Base-by-base conservation (phyloP, 305 asterid species). In the Ajuga reptans region DNA sequence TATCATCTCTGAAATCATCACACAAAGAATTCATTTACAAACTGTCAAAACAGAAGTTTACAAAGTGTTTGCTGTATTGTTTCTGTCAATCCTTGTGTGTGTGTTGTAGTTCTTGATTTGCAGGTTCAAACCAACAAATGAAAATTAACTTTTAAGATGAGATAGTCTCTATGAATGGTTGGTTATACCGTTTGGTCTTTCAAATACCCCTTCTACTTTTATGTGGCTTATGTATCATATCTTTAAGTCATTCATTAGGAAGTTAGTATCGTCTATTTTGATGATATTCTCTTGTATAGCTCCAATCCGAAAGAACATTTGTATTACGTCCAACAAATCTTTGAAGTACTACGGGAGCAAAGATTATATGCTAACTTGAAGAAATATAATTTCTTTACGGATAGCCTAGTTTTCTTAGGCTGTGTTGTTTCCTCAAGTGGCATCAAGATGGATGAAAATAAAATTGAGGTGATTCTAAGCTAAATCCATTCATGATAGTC, bases 191-290 rank as follows among this genome's bases (percentile, higher is more conserved):
- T 69, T 74, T 17, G 2, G 31, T 27, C 31, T 27, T 27, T 27
- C 31, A 27, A 27, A 64, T 49, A 36, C 74, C 0, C 72, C 77
- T 4, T 33, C 33, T 9, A 51, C 55, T 5, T 77, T 77, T 31
- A 72, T 77, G 57, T 18, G 59, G 1, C 47, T 72, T 1, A 73
- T 77, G 76, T 52, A 71, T 60, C 69, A 79, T 15, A 24, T 68
- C 0, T 17, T 75, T n/a, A 31, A 17, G 0, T 47, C 71, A 6
- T 63, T 72, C 16, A 61, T 72, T 62, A 73, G 78, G 5, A 37
- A 50, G 9, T 71, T 72, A 61, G 55, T 18, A 59, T 74, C 1
- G 63, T 59, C 3, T 75, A 74, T 41, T 75, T 79, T 37, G 72
- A 71, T 11, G 73, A 69, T 31, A 78, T 69, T 16, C 31, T 68